Evolutionary conservation across 2,329 filamentous ascomycete species (phyloP).

Genomic region (Sporothrix mexicana): DNA sequence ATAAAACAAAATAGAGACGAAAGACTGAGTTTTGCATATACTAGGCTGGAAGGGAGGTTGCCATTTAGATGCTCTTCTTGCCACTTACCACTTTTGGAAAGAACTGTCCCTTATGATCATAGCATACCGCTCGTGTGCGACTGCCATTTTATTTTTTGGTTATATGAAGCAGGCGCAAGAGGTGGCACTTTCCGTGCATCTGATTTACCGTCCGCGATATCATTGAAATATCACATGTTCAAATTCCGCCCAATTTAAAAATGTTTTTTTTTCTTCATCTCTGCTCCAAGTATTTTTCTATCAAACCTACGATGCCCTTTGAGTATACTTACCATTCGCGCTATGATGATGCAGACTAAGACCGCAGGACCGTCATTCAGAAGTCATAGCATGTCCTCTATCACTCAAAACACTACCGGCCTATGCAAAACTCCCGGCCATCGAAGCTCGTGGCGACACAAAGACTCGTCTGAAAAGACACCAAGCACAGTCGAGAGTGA

Average conservation of each 20-base stretch:
- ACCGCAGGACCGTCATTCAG: background rate
- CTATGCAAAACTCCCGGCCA: background rate
- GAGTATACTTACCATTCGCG: background rate
- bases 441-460: conserved; percentile 35
- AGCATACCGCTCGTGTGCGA: no score
- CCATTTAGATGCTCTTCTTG: background rate
- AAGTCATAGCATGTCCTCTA: no score
- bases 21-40: background rate
- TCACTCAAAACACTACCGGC: background rate
- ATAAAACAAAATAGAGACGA: background rate
- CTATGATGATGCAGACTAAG: background rate
- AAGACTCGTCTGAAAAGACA: conserved; percentile 38
- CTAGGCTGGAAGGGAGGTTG: background rate
- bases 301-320: background rate
- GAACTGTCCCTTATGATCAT: no score
- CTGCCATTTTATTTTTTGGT: no score
- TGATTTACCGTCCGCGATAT: background rate
- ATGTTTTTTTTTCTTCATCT: background rate
- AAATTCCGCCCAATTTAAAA: no score
- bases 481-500: conserved; percentile 35
- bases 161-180: background rate
- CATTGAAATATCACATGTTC: no score
- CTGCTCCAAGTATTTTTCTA: background rate
- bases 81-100: background rate
- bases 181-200: background rate